Percentiles rank a stretch among this genome's conserved stretches.
These are phyloP conservation scores for Chloropicon primus DNA, from an alignment of 139 green algal genomes.

Conservation along the genomic window DNA sequence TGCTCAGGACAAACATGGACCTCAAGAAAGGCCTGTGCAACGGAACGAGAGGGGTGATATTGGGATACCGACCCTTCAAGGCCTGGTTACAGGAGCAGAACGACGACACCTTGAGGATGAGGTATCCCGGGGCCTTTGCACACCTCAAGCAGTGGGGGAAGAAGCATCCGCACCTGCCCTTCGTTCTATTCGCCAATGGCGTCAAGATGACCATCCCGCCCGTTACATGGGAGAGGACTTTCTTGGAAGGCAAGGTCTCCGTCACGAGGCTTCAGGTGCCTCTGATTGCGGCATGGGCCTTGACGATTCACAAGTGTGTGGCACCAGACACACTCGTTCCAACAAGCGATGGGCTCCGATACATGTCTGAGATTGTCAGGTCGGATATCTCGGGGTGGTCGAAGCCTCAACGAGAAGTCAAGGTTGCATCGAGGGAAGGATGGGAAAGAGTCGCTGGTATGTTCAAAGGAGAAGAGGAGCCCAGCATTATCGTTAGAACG, in stretches of 20 bases:
- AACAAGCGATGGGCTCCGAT: too few relatives aligned
- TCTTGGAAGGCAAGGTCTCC: neutral
- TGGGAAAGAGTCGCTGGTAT: too few relatives aligned
- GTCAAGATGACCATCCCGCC: neutral
- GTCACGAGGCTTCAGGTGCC: neutral
- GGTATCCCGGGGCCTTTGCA: neutral
- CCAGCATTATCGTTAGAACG: too few relatives aligned
- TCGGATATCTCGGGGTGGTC: too few relatives aligned
- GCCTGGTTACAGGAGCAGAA: neutral
- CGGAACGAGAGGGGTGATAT: neutral
- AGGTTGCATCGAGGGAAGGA: too few relatives aligned
- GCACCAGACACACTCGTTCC: too few relatives aligned
- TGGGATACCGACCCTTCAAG: neutral
- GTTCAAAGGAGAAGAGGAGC: too few relatives aligned
- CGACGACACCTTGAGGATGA: neutral
- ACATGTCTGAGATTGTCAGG: too few relatives aligned
- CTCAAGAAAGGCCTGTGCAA: neutral
- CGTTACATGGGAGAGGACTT: neutral
- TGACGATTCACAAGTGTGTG: neutral
- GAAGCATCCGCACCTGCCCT: neutral
- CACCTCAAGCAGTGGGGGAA: neutral
- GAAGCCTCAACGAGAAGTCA: too few relatives aligned
- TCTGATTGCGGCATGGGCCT: neutral
- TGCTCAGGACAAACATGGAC: constrained; percentile 17
- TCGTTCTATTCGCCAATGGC: neutral